These are phyloP conservation scores for Catharanthus roseus DNA, from an alignment of 257 asterid genomes.

Conservation along the genomic window DNA sequence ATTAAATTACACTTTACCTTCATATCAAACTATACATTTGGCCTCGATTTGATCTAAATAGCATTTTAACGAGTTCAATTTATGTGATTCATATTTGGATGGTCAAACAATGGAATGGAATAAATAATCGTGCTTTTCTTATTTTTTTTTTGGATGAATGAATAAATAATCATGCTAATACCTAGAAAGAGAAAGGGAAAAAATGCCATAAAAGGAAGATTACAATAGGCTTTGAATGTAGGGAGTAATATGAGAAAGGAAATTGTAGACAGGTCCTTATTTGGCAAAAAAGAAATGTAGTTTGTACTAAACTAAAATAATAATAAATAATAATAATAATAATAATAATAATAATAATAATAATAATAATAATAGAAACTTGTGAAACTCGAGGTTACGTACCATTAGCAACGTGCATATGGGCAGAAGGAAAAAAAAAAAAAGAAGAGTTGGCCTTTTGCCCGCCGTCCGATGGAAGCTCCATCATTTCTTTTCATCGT, in stretches of 20 bases:
- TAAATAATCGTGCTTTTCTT: no score
- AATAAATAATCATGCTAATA: no score
- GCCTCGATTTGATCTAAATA: no score
- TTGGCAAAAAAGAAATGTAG: background rate
- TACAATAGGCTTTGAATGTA: background rate
- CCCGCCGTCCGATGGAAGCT: constrained; percentile 15
- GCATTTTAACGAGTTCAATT: no score
- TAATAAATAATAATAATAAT: no score
- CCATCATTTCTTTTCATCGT: constrained; percentile 12
- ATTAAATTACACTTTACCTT: no score
- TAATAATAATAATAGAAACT: background rate
- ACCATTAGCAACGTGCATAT: constrained; percentile 13
- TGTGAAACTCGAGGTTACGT: constrained; percentile 19
- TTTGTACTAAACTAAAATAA: no score
- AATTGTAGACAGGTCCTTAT: background rate
- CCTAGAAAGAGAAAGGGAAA: background rate
- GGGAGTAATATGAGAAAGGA: background rate
- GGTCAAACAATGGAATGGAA: no score
- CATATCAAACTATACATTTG: no score
- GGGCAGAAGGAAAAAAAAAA: background rate
- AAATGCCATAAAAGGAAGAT: background rate
- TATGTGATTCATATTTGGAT: no score
- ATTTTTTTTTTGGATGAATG: no score
- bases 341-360: no score
- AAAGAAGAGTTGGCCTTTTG: background rate